These are phyloP conservation scores for Botrytis cinerea DNA, from an alignment of 2,329 filamentous ascomycete genomes.

Conservation along the genomic window DNA sequence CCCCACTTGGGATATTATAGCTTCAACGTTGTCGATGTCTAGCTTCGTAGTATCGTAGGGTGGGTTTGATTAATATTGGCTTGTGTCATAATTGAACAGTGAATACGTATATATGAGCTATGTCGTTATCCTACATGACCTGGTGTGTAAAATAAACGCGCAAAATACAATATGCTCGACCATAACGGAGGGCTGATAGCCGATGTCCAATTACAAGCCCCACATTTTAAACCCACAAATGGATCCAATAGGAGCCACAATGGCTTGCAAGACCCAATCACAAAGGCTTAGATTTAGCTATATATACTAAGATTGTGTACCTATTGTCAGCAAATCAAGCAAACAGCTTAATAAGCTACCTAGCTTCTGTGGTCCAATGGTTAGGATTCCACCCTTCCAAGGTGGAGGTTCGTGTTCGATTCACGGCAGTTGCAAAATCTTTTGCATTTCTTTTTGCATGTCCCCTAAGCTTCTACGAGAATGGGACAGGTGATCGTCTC, in stretches of 20 bases:
- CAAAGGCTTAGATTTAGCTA: background rate
- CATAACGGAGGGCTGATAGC: background rate
- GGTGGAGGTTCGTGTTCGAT: constrained; percentile 4
- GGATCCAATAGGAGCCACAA: background rate
- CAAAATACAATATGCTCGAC: background rate
- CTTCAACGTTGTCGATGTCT: background rate
- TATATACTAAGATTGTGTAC: fast-evolving
- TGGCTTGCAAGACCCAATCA: too few relatives aligned
- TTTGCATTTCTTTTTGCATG: background rate
- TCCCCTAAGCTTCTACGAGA: background rate
- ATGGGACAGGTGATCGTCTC: background rate
- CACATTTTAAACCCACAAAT: background rate
- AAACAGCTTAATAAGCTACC: background rate
- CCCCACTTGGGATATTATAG: background rate
- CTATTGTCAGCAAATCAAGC: fast-evolving
- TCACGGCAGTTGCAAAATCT: background rate
- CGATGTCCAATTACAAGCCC: background rate
- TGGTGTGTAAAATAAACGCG: background rate
- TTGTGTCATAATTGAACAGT: background rate
- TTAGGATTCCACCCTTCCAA: constrained; percentile 3
- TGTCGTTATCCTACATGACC: background rate
- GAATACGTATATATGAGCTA: background rate
- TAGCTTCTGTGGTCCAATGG: constrained; percentile 3
- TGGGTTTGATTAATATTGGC: background rate
- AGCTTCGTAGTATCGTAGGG: too few relatives aligned